Conservation (phyloP, 495 filamentous ascomycete genomes). For the Filosporella fistucella region DNA sequence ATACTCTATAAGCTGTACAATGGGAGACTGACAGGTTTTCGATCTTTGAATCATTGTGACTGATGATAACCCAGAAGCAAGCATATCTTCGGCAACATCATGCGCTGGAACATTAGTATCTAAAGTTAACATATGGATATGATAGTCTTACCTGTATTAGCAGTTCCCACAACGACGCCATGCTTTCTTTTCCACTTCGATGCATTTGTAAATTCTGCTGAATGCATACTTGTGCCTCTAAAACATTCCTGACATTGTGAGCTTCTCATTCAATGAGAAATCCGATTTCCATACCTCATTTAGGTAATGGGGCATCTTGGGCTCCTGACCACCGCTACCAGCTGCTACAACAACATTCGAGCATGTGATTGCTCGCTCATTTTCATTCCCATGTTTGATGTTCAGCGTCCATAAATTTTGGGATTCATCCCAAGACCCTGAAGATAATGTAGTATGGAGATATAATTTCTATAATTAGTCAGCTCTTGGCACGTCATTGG, state of each 20-base stretch:
- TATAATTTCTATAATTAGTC: no score
- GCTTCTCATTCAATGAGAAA: background rate
- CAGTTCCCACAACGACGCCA: constrained; percentile 38
- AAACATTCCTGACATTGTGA: constrained; percentile 4
- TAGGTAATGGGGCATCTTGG: constrained; percentile 24
- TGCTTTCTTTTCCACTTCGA: constrained; percentile 30
- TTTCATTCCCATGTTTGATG: constrained; percentile 15
- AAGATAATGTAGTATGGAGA: no score
- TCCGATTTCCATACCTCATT: constrained; percentile 13
- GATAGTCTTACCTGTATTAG: constrained; percentile 33
- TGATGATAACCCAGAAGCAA: constrained; percentile 28
- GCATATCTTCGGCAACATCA: constrained; percentile 40
- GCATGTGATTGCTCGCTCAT: constrained; percentile 10
- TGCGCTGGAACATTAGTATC: constrained; percentile 26
- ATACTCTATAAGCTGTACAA: no score
- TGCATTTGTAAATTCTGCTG: constrained; percentile 27
- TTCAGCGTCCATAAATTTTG: constrained; percentile 28
- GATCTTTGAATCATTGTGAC: constrained; percentile 39
- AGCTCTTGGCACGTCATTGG: no score
- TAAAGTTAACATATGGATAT: background rate
- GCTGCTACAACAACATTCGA: constrained; percentile 30
- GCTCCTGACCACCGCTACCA: constrained; percentile 29
- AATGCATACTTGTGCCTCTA: constrained; percentile 32
- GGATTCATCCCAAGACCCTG: constrained; percentile 10
- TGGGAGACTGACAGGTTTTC: constrained; percentile 24